phyloP scores from a whole-genome alignment of 2,329 filamentous ascomycete species.

The Talaromyces sp. region DNA sequence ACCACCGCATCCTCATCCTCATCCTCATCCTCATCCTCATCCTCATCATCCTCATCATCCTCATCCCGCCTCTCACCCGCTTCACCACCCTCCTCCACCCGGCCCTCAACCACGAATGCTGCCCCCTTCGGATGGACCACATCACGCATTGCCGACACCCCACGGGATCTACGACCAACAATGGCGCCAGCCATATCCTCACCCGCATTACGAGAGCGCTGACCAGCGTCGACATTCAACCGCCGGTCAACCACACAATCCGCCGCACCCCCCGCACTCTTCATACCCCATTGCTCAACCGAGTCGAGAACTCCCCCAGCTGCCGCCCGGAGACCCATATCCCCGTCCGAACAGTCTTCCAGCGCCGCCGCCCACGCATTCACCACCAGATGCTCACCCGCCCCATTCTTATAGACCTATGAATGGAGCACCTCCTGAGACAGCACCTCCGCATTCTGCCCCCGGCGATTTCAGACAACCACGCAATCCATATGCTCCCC shows the following conservation, averaged over 20 bases:
- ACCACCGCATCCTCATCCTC: constrained; percentile 21
- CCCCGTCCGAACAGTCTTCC: constrained; percentile 28
- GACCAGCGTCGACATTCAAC: constrained; percentile 27
- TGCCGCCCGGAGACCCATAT: constrained; percentile 29
- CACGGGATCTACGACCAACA: constrained; percentile 27
- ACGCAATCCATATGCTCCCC: constrained; percentile 27
- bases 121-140: constrained; percentile 21
- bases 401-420: constrained; percentile 29
- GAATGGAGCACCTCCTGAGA: constrained; percentile 28
- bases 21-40: constrained; percentile 20
- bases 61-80: constrained; percentile 3
- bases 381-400: constrained; percentile 23
- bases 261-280: neutral
- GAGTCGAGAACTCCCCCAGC: constrained; percentile 31
- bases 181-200: constrained; percentile 29
- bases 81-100: constrained; percentile 8
- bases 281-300: constrained; percentile 12
- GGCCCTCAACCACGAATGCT: constrained; percentile 1
- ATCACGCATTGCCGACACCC: constrained; percentile 22
- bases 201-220: constrained; percentile 25
- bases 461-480: constrained; percentile 26
- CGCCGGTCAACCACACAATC: constrained; percentile 17
- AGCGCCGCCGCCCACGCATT: constrained; percentile 20
- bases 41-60: constrained; percentile 26
- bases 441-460: constrained; percentile 27